Evolutionary conservation across 2,329 filamentous ascomycete species (phyloP).

Genomic region (Torrubiella hemipterigena): DNA sequence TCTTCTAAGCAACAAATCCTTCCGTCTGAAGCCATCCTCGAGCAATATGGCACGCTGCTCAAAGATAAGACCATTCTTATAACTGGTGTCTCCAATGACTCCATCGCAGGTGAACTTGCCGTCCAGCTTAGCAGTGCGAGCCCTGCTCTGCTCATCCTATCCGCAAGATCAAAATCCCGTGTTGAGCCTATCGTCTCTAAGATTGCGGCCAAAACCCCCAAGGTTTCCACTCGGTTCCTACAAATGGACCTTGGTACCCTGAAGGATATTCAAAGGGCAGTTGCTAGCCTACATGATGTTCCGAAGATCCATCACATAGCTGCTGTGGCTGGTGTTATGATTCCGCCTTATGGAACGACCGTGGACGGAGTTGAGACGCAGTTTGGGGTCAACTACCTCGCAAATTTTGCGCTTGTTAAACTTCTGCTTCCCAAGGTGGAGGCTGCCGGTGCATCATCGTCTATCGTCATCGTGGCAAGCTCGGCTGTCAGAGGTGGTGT

Average conservation of each 20-base stretch:
- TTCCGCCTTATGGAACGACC: constrained; percentile 6
- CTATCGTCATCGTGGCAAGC: no score
- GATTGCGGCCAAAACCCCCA: neutral
- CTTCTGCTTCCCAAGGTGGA: constrained; percentile 25
- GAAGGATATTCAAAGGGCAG: constrained; percentile 1
- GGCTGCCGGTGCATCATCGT: no score
- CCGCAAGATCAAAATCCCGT: constrained; percentile 2
- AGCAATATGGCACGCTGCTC: neutral
- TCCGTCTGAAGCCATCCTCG: no score
- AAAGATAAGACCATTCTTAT: constrained; percentile 2
- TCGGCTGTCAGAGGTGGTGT: no score
- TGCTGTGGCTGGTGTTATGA: constrained; percentile 7
- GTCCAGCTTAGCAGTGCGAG: constrained; percentile 6
- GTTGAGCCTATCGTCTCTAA: constrained; percentile 1
- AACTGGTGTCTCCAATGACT: constrained; percentile 5
- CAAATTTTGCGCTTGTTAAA: constrained; percentile 38
- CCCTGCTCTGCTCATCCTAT: constrained; percentile 5
- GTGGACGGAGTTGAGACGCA: constrained; percentile 19
- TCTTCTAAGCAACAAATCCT: no score
- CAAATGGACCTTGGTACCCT: constrained; percentile 4
- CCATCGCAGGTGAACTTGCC: constrained; percentile 8
- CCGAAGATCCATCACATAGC: constrained; percentile 5
- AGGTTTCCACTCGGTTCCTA: constrained; percentile 3
- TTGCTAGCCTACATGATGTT: constrained; percentile 3
- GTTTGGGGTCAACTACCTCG: constrained; percentile 39